Evolutionary conservation across 192 early-diverging fungal species (phyloP).

Genomic region (Backusella psychrophila): DNA sequence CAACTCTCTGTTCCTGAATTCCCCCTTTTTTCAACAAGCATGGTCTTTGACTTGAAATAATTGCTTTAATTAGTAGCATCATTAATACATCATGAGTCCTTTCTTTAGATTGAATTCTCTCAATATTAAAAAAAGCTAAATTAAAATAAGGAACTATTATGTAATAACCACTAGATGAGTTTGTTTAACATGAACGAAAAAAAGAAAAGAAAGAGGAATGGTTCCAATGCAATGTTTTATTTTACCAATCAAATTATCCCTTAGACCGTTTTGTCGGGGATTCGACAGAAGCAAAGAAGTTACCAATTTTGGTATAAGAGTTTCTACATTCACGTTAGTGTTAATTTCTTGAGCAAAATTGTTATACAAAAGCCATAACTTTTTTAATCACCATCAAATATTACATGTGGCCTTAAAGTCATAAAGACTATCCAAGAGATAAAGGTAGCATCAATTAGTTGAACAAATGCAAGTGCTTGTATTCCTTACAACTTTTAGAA

Average conservation of each 20-base stretch:
- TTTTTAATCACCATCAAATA: no score
- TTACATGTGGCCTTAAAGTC: no score
- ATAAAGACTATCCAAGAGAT: no score
- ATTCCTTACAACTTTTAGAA: neutral
- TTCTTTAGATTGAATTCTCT: neutral
- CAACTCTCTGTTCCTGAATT: neutral
- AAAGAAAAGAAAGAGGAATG: neutral
- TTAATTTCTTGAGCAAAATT: no score
- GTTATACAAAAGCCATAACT: no score
- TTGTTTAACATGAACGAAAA: neutral
- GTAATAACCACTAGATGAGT: neutral
- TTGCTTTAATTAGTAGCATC: neutral
- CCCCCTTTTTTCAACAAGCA: no score
- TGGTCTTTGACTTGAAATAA: neutral
- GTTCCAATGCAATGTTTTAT: neutral
- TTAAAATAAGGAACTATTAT: neutral
- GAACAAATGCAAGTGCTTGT: neutral
- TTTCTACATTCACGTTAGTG: no score
- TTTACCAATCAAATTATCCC: neutral
- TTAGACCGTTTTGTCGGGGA: no score
- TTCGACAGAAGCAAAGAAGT: no score
- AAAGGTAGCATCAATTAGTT: neutral
- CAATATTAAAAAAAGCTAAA: neutral
- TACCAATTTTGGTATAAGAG: no score
- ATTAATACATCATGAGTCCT: neutral